Evolutionary conservation across 768 basidiomycete genomes (phyloP).

Genomic region (Kwoniella mangroviensis): DNA sequence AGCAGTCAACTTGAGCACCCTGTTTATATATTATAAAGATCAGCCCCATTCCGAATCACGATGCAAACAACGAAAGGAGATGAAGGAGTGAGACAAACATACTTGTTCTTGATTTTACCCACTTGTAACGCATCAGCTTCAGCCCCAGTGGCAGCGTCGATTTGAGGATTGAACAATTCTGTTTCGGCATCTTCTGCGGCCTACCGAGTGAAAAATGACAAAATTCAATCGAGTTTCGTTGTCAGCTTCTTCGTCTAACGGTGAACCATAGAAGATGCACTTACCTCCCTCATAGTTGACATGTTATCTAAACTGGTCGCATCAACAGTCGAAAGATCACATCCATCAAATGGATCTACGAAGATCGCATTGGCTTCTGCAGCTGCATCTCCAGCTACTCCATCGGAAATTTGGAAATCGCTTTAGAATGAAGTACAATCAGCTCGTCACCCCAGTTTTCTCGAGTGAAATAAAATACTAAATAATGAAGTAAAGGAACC

Average conservation of each 20-base stretch:
- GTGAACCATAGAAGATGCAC: background rate
- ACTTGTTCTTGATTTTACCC: constrained; percentile 37
- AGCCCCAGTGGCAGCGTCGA: constrained; percentile 22
- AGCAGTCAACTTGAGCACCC: constrained; percentile 30
- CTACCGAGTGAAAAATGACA: constrained; percentile 4
- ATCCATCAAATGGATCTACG: constrained; percentile 24
- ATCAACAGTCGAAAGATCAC: constrained; percentile 30
- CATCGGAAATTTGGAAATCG: constrained; percentile 33
- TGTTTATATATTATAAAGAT: background rate
- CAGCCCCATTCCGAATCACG: background rate
- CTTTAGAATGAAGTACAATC: constrained; percentile 2
- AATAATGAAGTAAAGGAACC: too few relatives aligned
- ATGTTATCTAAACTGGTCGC: constrained; percentile 22
- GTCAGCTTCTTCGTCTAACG: background rate
- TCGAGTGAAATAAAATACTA: too few relatives aligned
- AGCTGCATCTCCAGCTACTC: constrained; percentile 25
- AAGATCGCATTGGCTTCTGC: constrained; percentile 34
- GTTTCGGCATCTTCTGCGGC: constrained; percentile 31
- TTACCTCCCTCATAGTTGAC: constrained; percentile 29
- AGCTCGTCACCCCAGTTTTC: too few relatives aligned
- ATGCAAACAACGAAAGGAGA: background rate
- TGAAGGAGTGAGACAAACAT: background rate
- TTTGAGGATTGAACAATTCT: constrained; percentile 25
- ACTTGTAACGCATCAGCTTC: constrained; percentile 21
- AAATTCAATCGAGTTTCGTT: background rate